Conservation (phyloP, 1,139 yeast species). For the Zygosaccharomyces sapae region DNA sequence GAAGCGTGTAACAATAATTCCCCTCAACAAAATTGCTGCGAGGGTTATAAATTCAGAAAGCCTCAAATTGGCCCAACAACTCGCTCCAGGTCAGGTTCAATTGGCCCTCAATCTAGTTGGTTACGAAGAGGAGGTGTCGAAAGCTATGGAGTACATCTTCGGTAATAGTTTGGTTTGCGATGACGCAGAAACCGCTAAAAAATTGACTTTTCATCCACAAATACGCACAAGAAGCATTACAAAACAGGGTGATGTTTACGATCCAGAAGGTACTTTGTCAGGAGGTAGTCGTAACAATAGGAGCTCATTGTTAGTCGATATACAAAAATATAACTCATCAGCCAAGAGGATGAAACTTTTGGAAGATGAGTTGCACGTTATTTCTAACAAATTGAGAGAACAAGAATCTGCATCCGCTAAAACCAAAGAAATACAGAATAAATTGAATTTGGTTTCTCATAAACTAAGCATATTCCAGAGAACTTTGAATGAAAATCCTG, state of each 20-base stretch:
- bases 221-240: slow-evolving; percentile 86
- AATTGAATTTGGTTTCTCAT: slow-evolving; percentile 61
- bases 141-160: slow-evolving; percentile 89
- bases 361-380: slow-evolving; percentile 40
- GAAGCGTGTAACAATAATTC: slow-evolving; percentile 86
- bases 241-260: slow-evolving; percentile 88
- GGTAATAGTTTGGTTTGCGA: slow-evolving; percentile 82
- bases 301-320: slow-evolving; percentile 55
- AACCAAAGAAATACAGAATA: slow-evolving; percentile 60
- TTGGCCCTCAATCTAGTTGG: slow-evolving; percentile 77
- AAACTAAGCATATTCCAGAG: slow-evolving; percentile 60
- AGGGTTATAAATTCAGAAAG: slow-evolving; percentile 44
- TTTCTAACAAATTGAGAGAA: slow-evolving; percentile 43
- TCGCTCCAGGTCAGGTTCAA: slow-evolving; percentile 73
- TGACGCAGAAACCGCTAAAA: slow-evolving; percentile 83
- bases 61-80: slow-evolving; percentile 56
- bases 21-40: slow-evolving; percentile 78
- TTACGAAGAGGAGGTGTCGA: slow-evolving; percentile 62
- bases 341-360: slow-evolving; percentile 44
- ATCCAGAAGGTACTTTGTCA: slow-evolving; percentile 91
- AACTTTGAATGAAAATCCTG: slow-evolving; percentile 58
- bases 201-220: slow-evolving; percentile 78
- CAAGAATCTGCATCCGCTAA: slow-evolving; percentile 47
- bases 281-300: slow-evolving; percentile 81
- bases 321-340: slow-evolving; percentile 64